Evolutionary conservation across 2,329 filamentous ascomycete genomes (phyloP), one percentile per base, ranked within the genome.

Genomic region (Metarhizium guizhouense): DNA sequence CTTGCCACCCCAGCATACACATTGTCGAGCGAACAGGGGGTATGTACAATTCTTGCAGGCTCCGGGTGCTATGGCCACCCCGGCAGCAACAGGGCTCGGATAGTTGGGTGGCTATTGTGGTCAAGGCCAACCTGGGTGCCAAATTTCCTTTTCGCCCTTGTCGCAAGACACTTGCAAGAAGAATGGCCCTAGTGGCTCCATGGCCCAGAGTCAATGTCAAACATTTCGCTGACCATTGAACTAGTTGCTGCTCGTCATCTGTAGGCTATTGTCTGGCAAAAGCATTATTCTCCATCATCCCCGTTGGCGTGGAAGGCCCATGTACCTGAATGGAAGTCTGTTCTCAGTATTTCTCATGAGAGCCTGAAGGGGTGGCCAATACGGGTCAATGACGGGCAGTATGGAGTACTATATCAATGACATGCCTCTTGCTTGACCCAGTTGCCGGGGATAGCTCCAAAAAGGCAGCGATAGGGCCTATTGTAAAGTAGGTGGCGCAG

Each of bases 11-110:
- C 51, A 50, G 51, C 43, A 52, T 48, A 48, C 10, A 53, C 47
- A 51, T 7, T 34, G 32, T 57, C 53, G 54, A 43, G 57, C 43
- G 55, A 57, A 54, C 60, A 61, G 56, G 60, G 57, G 60, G 59
- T 53, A 25, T 25, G 32, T 43, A 52, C 42, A 10, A 54, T 52
- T 48, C 51, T 58, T 58, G 59, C 55, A 61, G 56, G 58, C 57
- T 59, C 54, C 56, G 54, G 54, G 59, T 58, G 54, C 59, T 60
- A 58, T 53, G 47, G 51, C 56, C 56, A 55, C 57, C 59, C 58
- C 54, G 53, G 58, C 51, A 55, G 51, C 57, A 53, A 55, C 58
- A 58, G 56, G 58, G 58, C 54, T 56, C 38, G 30, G 53, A 53
- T 56, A 57, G 58, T 59, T 59, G 60, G 56, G 53, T 59, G 58